These are phyloP conservation scores for Exsudoporus floridanus DNA, from an alignment of 1,284 basidiomycete species.

Conservation along the genomic window DNA sequence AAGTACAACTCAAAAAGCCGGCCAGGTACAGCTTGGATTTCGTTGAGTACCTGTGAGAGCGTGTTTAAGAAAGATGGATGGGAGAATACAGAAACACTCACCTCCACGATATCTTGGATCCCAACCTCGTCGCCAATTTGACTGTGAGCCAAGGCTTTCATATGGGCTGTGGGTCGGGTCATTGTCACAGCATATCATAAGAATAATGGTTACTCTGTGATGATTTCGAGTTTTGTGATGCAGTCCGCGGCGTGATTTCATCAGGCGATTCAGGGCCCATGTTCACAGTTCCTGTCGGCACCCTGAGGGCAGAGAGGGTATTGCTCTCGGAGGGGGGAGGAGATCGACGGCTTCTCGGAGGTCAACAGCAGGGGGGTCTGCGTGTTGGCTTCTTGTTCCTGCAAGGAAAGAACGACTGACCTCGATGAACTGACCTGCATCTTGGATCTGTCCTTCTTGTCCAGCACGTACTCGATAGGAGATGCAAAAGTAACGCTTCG, in stretches of 20 bases:
- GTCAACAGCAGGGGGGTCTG: neutral
- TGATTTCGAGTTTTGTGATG: conserved; percentile 3
- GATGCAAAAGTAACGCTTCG: conserved; percentile 35
- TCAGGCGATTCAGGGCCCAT: neutral
- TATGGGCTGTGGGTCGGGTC: neutral
- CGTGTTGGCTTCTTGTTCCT: neutral
- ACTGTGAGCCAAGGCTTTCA: conserved; percentile 1
- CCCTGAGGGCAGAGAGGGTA: conserved; percentile 18
- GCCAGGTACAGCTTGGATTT: conserved; percentile 38
- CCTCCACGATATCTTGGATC: conserved; percentile 34
- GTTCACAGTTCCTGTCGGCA: conserved; percentile 6
- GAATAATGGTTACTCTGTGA: conserved; percentile 8
- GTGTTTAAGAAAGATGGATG: neutral
- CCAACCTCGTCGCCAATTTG: conserved; percentile 11
- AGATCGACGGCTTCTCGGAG: neutral
- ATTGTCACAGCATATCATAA: neutral
- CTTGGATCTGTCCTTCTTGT: conserved; percentile 1
- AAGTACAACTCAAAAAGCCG: conserved; percentile 9
- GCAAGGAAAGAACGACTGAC: conserved; percentile 3
- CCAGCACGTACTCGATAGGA: conserved; percentile 21
- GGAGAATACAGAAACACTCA: neutral
- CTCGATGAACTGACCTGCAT: conserved; percentile 4
- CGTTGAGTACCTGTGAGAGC: conserved; percentile 29
- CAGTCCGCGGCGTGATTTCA: neutral
- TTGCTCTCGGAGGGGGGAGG: conserved; percentile 5